phyloP scores from a whole-genome alignment of 2,329 filamentous ascomycete genomes.

The Neurospora sp. region DNA sequence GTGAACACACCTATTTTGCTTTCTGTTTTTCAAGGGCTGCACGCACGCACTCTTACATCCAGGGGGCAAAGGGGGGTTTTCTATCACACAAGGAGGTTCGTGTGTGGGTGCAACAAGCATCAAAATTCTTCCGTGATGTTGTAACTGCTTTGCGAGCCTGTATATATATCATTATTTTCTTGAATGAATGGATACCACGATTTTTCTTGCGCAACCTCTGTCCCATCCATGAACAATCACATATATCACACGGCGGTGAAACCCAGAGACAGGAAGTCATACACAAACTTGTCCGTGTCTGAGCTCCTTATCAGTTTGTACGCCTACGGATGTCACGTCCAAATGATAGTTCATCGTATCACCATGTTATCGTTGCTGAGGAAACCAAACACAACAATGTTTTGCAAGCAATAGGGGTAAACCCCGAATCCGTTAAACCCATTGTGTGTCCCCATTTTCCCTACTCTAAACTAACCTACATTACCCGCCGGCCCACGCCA shows the following conservation, averaged over 20 bases:
- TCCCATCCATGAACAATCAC: neutral
- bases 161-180: slow-evolving; percentile 4
- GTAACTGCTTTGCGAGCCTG: neutral
- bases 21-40: neutral
- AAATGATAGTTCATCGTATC: neutral
- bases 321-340: neutral
- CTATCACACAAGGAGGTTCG: neutral
- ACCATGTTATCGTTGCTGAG: neutral
- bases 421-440: neutral
- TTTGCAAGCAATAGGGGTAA: neutral
- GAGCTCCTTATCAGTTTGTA: neutral
- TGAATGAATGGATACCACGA: slow-evolving; percentile 4
- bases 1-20: neutral
- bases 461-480: neutral
- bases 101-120: neutral
- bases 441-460: neutral
- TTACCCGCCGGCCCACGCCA: neutral
- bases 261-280: neutral
- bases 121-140: neutral
- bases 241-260: neutral
- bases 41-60: neutral
- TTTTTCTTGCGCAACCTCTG: neutral
- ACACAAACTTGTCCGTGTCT: neutral
- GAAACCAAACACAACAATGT: neutral
- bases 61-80: neutral